phyloP scores from a whole-genome alignment of 108 stramenopile species.

The Mayamaea pseudoterrestris region DNA sequence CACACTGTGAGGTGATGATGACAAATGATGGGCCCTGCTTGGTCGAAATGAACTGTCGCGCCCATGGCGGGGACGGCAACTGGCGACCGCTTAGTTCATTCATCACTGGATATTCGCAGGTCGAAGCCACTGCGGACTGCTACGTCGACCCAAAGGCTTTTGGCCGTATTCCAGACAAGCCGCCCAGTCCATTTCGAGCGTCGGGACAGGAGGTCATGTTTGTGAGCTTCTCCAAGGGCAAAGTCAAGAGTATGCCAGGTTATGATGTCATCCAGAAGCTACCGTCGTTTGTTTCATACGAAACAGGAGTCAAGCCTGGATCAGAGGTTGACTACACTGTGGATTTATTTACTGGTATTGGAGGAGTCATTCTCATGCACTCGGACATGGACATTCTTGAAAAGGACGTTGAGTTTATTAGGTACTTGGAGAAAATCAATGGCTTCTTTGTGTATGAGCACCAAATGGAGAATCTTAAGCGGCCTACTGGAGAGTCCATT shows the following conservation, averaged over 20 bases:
- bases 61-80: slow-evolving; percentile 91
- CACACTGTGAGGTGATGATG: slow-evolving; percentile 71
- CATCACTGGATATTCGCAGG: slow-evolving; percentile 65
- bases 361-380: slow-evolving; percentile 67
- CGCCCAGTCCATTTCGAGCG: slow-evolving; percentile 58
- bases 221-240: slow-evolving; percentile 56
- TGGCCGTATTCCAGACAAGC: slow-evolving; percentile 34
- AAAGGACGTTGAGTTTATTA: slow-evolving; percentile 66
- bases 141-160: slow-evolving; percentile 63
- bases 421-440: slow-evolving; percentile 74
- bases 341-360: slow-evolving; percentile 62
- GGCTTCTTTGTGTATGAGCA: slow-evolving; percentile 69
- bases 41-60: slow-evolving; percentile 90
- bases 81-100: slow-evolving; percentile 69
- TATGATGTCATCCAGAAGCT: slow-evolving; percentile 61
- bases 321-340: slow-evolving; percentile 57
- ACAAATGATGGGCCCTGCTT: slow-evolving; percentile 78
- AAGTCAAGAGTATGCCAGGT: slow-evolving; percentile 56
- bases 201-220: slow-evolving; percentile 54
- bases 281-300: slow-evolving; percentile 61
- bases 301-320: slow-evolving; percentile 40
- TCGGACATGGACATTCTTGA: slow-evolving; percentile 34
- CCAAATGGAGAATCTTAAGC: slow-evolving; percentile 47
- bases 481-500: slow-evolving; percentile 45
- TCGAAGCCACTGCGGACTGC: slow-evolving; percentile 70